phyloP scores from a whole-genome alignment of 352 stramenopile species.

The Globisporangium viniferum region DNA sequence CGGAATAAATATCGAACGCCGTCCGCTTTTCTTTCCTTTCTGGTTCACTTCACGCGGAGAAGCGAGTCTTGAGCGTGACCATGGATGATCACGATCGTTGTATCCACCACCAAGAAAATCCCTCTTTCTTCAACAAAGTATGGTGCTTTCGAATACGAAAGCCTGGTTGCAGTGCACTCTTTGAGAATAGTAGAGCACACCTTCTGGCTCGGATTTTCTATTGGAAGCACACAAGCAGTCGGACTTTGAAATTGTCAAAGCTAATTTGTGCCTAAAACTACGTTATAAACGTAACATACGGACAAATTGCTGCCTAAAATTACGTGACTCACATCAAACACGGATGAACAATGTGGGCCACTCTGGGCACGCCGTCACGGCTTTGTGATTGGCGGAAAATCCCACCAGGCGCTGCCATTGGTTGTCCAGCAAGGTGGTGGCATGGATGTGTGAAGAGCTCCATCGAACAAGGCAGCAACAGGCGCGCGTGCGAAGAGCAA shows the following conservation, averaged over 20 bases:
- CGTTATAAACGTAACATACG: background rate
- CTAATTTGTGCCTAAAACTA: too few species aligned
- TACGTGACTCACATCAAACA: background rate
- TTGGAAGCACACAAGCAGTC: background rate
- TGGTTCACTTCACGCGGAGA: background rate
- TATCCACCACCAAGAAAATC: background rate
- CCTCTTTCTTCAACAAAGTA: background rate
- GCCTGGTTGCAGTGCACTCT: background rate
- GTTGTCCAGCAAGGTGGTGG: slow-evolving; percentile 9
- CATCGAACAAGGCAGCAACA: slow-evolving; percentile 3
- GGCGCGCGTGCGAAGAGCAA: background rate
- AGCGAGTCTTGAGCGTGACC: background rate
- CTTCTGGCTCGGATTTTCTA: background rate
- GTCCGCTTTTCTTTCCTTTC: background rate
- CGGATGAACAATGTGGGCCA: background rate
- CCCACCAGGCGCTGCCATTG: slow-evolving; percentile 17
- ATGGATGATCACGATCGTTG: background rate
- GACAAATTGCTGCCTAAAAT: background rate
- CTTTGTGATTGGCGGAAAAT: slow-evolving; percentile 24
- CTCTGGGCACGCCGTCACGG: background rate
- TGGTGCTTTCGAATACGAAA: background rate
- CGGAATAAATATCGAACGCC: background rate
- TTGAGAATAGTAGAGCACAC: background rate
- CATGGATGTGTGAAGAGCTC: slow-evolving; percentile 15
- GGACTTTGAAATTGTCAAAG: background rate